phyloP scores from a whole-genome alignment of 768 basidiomycete species.

The Mrakia hoshinonis region DNA sequence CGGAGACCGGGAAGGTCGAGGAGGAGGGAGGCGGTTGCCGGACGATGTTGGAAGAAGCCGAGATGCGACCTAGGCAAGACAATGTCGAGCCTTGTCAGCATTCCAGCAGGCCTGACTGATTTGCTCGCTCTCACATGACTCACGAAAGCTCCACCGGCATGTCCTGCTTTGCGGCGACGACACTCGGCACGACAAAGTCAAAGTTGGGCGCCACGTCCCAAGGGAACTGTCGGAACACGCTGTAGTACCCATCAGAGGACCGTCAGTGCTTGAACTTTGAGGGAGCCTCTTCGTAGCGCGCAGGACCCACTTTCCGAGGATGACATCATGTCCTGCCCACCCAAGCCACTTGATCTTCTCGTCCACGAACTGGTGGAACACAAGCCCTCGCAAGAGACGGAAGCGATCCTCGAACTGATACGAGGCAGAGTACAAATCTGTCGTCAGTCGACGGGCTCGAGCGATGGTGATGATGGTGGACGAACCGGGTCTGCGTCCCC shows the following conservation, averaged over 20 bases:
- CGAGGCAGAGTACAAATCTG: not conserved
- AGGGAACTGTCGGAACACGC: constrained; percentile 12
- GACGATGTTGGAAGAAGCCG: constrained; percentile 15
- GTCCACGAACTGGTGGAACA: constrained; percentile 19
- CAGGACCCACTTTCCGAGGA: constrained; percentile 21
- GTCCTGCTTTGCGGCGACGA: not conserved
- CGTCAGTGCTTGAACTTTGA: too few species aligned
- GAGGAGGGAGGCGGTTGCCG: not conserved
- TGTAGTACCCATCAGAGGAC: too few species aligned
- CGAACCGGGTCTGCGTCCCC: constrained; percentile 14
- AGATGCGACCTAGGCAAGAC: not conserved
- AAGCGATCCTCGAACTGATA: constrained; percentile 21
- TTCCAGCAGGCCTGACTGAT: too few species aligned
- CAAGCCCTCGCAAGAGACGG: constrained; percentile 26
- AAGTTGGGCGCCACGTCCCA: constrained; percentile 19
- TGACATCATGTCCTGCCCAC: constrained; percentile 26
- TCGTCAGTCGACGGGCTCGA: not conserved
- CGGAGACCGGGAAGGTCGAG: not conserved
- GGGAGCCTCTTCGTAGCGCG: too few species aligned
- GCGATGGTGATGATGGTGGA: not conserved
- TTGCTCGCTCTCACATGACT: too few species aligned
- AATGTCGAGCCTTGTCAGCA: not conserved
- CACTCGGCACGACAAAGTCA: constrained; percentile 13
- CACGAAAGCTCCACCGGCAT: constrained; percentile 8
- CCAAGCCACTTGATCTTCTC: constrained; percentile 26